Base-by-base conservation (phyloP, 768 basidiomycete genomes). In the Naematelia aurantialba region DNA sequence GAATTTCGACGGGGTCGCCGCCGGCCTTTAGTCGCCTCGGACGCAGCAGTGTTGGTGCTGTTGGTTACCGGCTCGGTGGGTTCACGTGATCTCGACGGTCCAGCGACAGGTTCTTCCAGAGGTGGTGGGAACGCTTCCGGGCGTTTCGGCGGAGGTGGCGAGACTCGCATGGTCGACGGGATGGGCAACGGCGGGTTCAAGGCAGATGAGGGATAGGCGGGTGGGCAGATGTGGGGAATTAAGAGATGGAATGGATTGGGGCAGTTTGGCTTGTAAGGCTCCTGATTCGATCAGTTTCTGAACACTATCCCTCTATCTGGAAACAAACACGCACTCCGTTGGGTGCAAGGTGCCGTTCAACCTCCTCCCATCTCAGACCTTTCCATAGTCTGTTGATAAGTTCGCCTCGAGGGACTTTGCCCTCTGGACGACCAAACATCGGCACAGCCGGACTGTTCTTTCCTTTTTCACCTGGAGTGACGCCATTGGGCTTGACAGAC, bases 181-280 rank as follows among this genome's bases (percentile, higher is more conserved):
- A 63, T 48, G 3, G 65, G 69, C 8, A 61, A 30, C 8, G 60
- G 27, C 5, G 71, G 71, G 34, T 73, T 73, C 14, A 54, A 31
- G 3, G 56, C 45, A 13, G 65, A 63, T 1, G 69, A 71, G 30
- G 65, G 66, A 56, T 65, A 69, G 3, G 60, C 48, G 0, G 59
- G 45, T 1, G 72, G 69, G 48, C 72, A 70, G 45, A 60, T 48
- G 49, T 71, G 72, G 0, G 69, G 72, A 25, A 69, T 67, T 29
- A 73, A 61, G 5, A 73, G 66, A 46, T 73, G 71, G 58, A 73
- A 73, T 12, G 71, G 71, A 52, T 66, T 61, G n/a, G 71, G 71
- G 56, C 71, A 73, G 3, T 61, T 13, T 12, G 64, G 67, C 52
- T 61, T 62, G 50, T 57, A 65, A 19, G 62, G 57, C 62, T 68